A percentile compares a stretch with the other conserved stretches of the same genome.
Conservation (phyloP, 495 filamentous ascomycete species). For the Cercophora scortea region DNA sequence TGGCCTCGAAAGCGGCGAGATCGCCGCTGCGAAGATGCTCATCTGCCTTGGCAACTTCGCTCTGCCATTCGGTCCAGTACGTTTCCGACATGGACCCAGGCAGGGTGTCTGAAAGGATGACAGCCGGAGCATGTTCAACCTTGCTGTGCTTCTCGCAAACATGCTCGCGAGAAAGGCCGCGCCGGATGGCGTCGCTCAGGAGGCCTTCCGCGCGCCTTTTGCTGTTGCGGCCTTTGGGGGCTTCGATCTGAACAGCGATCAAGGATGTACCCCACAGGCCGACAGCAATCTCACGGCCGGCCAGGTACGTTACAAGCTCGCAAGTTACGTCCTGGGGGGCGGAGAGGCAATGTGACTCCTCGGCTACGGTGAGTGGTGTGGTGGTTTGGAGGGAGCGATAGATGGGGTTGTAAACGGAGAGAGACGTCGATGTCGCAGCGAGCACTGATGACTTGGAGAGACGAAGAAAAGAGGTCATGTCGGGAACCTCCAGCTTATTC, state of each 20-base stretch:
- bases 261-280: conserved; percentile 49
- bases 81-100: conserved; percentile 30
- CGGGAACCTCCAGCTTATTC: conserved; percentile 27
- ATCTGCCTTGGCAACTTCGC: conserved; percentile 36
- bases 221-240: conserved; percentile 45
- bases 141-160: conserved; percentile 4
- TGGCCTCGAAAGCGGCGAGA: conserved; percentile 43
- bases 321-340: conserved; percentile 17
- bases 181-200: conserved; percentile 63
- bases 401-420: conserved; percentile 56
- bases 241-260: conserved; percentile 56
- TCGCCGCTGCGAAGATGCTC: conserved; percentile 35
- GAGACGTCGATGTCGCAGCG: conserved; percentile 29
- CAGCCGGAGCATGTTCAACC: conserved; percentile 12
- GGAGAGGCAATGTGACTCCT: conserved; percentile 4
- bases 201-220: conserved; percentile 60
- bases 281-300: conserved; percentile 54
- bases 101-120: conserved; percentile 27
- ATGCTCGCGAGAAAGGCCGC: conserved; percentile 31
- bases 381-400: conserved; percentile 57
- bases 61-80: conserved; percentile 26
- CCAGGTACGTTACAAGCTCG: conserved; percentile 52
- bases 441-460: conserved; percentile 44
- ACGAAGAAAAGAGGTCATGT: conserved; percentile 42
- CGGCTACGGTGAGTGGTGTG: conserved; percentile 29